phyloP scores from a whole-genome alignment of 75 land plant species.

The Cryptomeria japonica region DNA sequence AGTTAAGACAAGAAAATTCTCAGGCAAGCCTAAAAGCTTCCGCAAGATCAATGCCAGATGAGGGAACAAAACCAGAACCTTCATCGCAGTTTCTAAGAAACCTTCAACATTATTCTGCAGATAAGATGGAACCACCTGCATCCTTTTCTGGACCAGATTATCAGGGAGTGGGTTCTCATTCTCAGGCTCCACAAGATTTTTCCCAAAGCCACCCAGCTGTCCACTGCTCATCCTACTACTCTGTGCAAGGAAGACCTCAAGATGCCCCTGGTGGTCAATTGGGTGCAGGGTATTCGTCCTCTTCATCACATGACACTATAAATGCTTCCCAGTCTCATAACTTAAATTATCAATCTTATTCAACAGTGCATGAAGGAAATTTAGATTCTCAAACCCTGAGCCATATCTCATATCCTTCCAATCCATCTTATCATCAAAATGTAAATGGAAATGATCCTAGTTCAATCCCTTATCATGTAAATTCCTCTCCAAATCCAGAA shows the following conservation, averaged over 20 bases:
- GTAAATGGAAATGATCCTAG: slow-evolving; percentile 16
- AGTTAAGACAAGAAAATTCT: too few relatives aligned
- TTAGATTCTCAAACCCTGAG: slow-evolving; percentile 32
- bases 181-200: slow-evolving; percentile 9
- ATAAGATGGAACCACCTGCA: too few relatives aligned
- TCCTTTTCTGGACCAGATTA: slow-evolving; percentile 1
- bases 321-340: neutral
- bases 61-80: too few relatives aligned
- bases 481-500: slow-evolving; percentile 22
- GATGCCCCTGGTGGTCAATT: slow-evolving; percentile 2
- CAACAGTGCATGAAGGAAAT: slow-evolving; percentile 49
- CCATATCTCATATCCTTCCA: slow-evolving; percentile 45
- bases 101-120: too few relatives aligned
- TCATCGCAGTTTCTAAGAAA: too few relatives aligned
- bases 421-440: slow-evolving; percentile 35
- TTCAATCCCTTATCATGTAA: slow-evolving; percentile 29
- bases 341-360: too few relatives aligned
- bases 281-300: neutral
- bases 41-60: too few relatives aligned
- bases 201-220: neutral
- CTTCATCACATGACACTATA: slow-evolving; percentile 1
- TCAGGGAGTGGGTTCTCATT: slow-evolving; percentile 2
- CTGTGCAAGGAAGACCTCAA: neutral
- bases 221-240: neutral
- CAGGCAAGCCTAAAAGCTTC: too few relatives aligned